Evolutionary conservation across 176 grass and related monocot species (phyloP), one percentile per base, ranked within the genome.

Genomic region (Bonia amplexicaulis): DNA sequence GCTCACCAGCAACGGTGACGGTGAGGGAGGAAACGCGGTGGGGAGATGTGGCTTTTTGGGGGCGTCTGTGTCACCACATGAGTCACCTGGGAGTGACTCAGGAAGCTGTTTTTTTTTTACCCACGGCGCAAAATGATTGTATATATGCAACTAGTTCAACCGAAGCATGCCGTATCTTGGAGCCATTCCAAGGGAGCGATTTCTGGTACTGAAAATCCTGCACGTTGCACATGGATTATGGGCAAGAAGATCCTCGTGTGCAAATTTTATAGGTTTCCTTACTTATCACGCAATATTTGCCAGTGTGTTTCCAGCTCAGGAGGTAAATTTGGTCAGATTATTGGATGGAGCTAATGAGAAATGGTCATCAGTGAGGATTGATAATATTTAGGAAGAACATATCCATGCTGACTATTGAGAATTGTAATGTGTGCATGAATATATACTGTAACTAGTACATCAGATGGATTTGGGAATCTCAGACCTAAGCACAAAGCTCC

Each of bases 401-500:
- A 29, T 52, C 22, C 29, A 20, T 12, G 9, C 45, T 25, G 37
- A 71, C 66, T 16, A 69, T 20, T 6, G 2, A 29, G n/a, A 51
- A 60, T 1, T 60, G 41, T 61, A 1, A 12, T 40, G 39, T 31
- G 61, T 27, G 1, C 35, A 41, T 19, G 47, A n/a, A 67, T 52
- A 67, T n/a, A 54, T 69, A 52, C 45, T 44, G 40, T 45, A 69
- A 14, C 39, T 12, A 6, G 44, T 39, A 57, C 78, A 80, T 90
- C 78, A 72, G 64, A 85, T 15, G 33, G 83, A 86, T 90, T 7
- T 37, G 54, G 37, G 27, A 39, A 73, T 90, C 66, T 47, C 40
- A 46, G 45, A 9, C 9, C 51, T 47, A 22, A 16, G 63, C 27
- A 44, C 19, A 74, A 65, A 39, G 44, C 31, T 15, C 42, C 73